phyloP scores from a whole-genome alignment of 2,329 filamentous ascomycete species.

The Pyricularia sp. region DNA sequence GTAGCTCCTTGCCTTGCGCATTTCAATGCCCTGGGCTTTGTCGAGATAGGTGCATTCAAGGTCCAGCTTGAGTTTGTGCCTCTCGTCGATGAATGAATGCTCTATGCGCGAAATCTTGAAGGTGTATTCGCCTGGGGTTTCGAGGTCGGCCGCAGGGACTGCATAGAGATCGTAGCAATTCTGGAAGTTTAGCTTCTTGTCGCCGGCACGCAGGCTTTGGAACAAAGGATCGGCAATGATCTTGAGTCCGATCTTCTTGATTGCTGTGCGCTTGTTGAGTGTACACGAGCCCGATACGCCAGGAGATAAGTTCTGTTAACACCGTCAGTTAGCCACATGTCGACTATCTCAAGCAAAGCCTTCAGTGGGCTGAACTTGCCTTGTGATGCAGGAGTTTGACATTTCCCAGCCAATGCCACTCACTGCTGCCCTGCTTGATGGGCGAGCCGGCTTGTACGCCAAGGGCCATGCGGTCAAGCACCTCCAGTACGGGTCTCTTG shows the following conservation, averaged over 20 bases:
- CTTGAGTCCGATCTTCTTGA: conserved; percentile 66
- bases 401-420: background rate
- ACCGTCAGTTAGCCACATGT: background rate
- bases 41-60: background rate
- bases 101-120: background rate
- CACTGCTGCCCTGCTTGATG: background rate
- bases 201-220: background rate
- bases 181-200: background rate
- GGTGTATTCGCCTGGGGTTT: background rate
- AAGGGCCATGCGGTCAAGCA: background rate
- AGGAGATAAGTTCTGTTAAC: background rate
- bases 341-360: too few relatives aligned
- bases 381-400: background rate
- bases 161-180: conserved; percentile 1
- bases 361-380: background rate
- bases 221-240: conserved; percentile 43
- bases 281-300: background rate
- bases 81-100: background rate
- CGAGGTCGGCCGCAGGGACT: background rate
- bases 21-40: background rate
- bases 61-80: background rate
- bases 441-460: background rate
- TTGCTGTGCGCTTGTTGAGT: conserved; percentile 61
- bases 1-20: background rate
- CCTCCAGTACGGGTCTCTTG: background rate